Percentiles rank a stretch among this genome's conserved stretches.
Evolutionary conservation across 148 eudicot genomes (phyloP).

Genomic region (Amaranthus cruentus): DNA sequence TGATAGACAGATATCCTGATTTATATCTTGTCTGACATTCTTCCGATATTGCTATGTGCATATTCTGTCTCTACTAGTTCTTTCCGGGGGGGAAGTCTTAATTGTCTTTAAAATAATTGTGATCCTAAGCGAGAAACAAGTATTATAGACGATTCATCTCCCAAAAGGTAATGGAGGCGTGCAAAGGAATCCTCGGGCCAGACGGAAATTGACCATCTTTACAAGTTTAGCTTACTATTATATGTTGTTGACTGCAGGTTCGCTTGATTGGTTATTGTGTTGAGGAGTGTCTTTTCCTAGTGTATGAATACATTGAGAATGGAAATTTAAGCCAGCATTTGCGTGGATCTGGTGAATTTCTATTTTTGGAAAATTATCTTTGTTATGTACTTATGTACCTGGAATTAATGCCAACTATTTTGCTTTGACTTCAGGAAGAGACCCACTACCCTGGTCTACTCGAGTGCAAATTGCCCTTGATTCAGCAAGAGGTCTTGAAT

Average conservation of each 20-base stretch:
- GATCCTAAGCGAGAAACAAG: background rate
- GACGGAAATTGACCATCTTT: background rate
- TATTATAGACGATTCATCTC: no score
- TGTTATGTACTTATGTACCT: background rate
- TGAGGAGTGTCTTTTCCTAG: conserved; percentile 76
- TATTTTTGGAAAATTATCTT: conserved; percentile 3
- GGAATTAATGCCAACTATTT: background rate
- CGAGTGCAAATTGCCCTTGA: conserved; percentile 48
- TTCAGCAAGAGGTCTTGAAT: conserved; percentile 45
- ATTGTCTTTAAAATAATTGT: background rate
- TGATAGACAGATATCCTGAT: background rate
- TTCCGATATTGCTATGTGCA: background rate
- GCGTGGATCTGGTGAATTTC: conserved; percentile 58
- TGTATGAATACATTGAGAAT: conserved; percentile 79
- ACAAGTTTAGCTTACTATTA: background rate
- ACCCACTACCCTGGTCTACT: conserved; percentile 37
- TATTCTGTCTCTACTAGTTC: background rate
- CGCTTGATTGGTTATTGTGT: conserved; percentile 90
- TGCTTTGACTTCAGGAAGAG: conserved; percentile 36
- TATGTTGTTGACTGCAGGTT: conserved; percentile 40
- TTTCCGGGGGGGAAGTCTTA: background rate
- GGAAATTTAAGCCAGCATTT: conserved; percentile 85
- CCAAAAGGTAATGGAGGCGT: background rate
- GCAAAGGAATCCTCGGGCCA: background rate
- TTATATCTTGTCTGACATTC: background rate